Evolutionary conservation across 352 stramenopile species (phyloP).

Genomic region (Elongisporangium anandrum): DNA sequence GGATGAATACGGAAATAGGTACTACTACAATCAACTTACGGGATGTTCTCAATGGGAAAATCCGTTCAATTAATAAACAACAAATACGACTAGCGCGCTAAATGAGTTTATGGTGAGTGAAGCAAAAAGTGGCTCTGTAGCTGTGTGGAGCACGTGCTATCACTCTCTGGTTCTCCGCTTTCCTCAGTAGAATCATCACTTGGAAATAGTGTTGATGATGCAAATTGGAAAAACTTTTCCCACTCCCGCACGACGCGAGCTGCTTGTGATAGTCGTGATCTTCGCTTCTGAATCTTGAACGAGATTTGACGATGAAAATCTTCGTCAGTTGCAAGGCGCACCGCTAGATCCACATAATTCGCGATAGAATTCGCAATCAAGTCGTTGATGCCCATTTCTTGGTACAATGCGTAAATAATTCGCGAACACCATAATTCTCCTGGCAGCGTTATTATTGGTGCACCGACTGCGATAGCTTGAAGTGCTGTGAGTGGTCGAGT

Average conservation of each 20-base stretch:
- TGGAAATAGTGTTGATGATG: slow-evolving; percentile 19
- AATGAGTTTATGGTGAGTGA: slow-evolving; percentile 3
- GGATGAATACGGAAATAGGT: slow-evolving; percentile 43
- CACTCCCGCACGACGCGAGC: slow-evolving; percentile 47
- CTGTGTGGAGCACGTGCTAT: slow-evolving; percentile 2
- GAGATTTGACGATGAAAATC: slow-evolving; percentile 42
- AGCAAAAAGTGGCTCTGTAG: slow-evolving; percentile 2
- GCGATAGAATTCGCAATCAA: slow-evolving; percentile 38
- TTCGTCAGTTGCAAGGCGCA: slow-evolving; percentile 42
- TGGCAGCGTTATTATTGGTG: slow-evolving; percentile 60
- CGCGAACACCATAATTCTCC: slow-evolving; percentile 58
- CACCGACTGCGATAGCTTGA: slow-evolving; percentile 50
- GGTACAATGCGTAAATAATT: slow-evolving; percentile 61
- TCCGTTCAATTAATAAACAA: slow-evolving; percentile 8
- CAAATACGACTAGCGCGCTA: too few species aligned
- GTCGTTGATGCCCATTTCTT: slow-evolving; percentile 56
- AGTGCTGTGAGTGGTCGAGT: slow-evolving; percentile 42
- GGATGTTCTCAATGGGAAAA: slow-evolving; percentile 53
- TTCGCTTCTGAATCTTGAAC: slow-evolving; percentile 32
- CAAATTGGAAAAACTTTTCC: slow-evolving; percentile 68
- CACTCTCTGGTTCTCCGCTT: slow-evolving; percentile 1
- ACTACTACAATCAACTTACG: slow-evolving; percentile 61
- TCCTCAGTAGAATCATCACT: slow-evolving; percentile 8
- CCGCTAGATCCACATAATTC: slow-evolving; percentile 45
- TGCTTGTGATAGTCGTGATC: slow-evolving; percentile 39